Evolutionary conservation across 345 rosid species (phyloP).

Genomic region (Eutrema yunnanense): DNA sequence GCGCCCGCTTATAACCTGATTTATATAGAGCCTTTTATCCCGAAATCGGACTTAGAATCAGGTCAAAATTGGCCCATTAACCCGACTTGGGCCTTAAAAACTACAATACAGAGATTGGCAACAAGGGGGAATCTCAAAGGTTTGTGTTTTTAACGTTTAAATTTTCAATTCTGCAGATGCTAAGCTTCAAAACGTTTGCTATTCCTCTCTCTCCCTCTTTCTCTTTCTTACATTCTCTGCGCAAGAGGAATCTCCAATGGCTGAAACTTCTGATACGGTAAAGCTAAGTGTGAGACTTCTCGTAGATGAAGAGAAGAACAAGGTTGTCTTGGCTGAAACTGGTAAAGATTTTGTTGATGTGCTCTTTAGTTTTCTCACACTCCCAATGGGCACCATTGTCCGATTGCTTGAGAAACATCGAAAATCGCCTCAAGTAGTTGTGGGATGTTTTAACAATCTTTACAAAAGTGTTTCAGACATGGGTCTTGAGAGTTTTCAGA

Average conservation of each 20-base stretch:
- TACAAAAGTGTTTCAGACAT: slow-evolving; percentile 13
- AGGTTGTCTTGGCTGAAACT: background rate
- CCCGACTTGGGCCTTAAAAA: no score
- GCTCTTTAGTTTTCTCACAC: slow-evolving; percentile 1
- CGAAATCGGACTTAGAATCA: no score
- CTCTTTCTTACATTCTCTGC: background rate
- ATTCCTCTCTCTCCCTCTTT: background rate
- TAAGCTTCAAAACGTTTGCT: background rate
- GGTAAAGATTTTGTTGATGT: background rate
- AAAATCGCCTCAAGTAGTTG: background rate
- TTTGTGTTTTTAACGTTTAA: no score
- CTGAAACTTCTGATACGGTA: background rate
- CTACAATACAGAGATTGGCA: no score
- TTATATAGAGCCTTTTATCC: no score
- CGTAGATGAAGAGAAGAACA: background rate
- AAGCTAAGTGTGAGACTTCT: background rate
- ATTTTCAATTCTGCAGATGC: background rate
- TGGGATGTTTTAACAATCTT: slow-evolving; percentile 13
- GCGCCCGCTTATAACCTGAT: no score
- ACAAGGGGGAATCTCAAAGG: background rate
- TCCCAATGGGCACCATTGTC: slow-evolving; percentile 12
- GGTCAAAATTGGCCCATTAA: no score
- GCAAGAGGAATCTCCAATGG: background rate
- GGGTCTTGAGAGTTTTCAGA: background rate
- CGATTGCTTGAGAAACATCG: background rate